These are phyloP conservation scores for Eustoma russellianum DNA, from an alignment of 257 asterid species.

Conservation along the genomic window DNA sequence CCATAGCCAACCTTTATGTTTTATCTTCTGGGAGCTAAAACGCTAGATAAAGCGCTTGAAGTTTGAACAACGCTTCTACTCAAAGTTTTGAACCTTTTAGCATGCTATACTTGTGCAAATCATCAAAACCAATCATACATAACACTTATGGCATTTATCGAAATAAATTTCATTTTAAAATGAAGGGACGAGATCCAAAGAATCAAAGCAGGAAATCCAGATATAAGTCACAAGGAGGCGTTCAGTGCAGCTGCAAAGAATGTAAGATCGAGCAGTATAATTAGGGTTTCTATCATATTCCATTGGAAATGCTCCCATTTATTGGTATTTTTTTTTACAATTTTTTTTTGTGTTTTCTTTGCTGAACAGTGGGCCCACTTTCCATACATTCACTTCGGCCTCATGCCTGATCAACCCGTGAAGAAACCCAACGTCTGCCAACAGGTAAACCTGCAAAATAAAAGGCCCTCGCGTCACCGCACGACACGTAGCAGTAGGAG, in stretches of 20 bases:
- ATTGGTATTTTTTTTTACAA: conserved; percentile 3
- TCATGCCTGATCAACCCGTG: conserved; percentile 99
- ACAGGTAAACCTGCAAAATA: conserved; percentile 52
- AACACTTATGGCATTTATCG: no score
- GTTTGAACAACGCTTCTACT: no score
- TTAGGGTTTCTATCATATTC: conserved; percentile 6
- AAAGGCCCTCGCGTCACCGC: no score
- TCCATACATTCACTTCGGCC: conserved; percentile 99
- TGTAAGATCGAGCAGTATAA: conserved; percentile 56
- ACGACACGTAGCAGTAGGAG: no score
- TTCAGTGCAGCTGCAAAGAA: conserved; percentile 99
- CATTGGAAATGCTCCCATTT: neutral
- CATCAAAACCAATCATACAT: no score
- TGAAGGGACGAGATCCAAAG: conserved; percentile 99
- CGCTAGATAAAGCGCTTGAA: no score
- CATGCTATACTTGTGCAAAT: no score
- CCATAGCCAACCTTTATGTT: no score
- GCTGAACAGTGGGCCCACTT: conserved; percentile 98
- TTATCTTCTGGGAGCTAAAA: no score
- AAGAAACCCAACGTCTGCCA: conserved; percentile 84
- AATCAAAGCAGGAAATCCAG: conserved; percentile 99
- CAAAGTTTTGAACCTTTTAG: no score
- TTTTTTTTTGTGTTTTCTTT: conserved; percentile 16
- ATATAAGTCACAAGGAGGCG: conserved; percentile 98
- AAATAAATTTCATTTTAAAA: neutral